Base-by-base conservation (phyloP, 2,329 filamentous ascomycete genomes). In the Sphaerulina vaccinii region DNA sequence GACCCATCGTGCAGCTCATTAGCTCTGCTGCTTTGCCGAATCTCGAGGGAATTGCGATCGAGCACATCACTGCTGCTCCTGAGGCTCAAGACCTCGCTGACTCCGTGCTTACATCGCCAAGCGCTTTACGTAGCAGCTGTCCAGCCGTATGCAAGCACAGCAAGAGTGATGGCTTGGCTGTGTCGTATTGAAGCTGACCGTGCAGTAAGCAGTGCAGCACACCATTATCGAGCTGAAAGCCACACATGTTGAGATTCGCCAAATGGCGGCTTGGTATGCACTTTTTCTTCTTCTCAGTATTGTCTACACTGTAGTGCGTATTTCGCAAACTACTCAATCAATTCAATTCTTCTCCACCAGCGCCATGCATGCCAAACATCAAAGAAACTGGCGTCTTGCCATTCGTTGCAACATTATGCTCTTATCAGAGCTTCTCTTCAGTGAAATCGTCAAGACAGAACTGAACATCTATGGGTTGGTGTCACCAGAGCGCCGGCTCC, bases 381-480 rank as follows among this genome's bases (percentile, higher is more conserved):
- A 46, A 40, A 32, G 35, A 48, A 40, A 48, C 22, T 18, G 36
- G 35, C 36, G 45, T 48, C 36, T 19, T 35, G 35, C 45, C 23
- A n/a, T 36, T 23, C 37, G 16, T 15, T 32, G 36, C 36, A 21
- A 16, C 16, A 38, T 38, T 18, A 5, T 29, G 8, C 24, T 29
- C 13, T 29, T 3, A 19, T 38, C 6, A 16, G 16, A 18, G 15
- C 36, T 15, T 19, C n/a, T 18, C 9, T 9, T 19, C 36, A 21
- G 7, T 16, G 2, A 33, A 7, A 35, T 24, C 21, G 16, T 22
- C 18, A 24, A 27, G 37, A 47, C n/a, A 40, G 39, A 39, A 22
- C 13, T 18, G 39, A 29, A 40, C 49, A 44, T 42, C 51, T 49
- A 57, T 36, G 54, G 36, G 23, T 57, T 49, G 15, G 54, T 54